phyloP scores from a whole-genome alignment of 768 basidiomycete genomes.

The Mycena floridula region DNA sequence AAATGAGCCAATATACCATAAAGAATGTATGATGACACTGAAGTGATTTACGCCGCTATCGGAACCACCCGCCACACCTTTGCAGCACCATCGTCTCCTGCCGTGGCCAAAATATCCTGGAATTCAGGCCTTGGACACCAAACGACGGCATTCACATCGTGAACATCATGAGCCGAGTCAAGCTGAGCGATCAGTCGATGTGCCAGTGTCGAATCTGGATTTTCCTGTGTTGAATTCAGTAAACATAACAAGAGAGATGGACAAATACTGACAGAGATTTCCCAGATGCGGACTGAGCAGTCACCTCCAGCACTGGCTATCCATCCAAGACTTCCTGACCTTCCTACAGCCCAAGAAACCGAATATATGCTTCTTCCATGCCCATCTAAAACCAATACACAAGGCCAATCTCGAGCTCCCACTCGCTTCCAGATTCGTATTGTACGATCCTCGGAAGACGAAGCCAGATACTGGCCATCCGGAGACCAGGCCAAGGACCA shows the following conservation, averaged over 20 bases:
- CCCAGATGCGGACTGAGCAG: constrained; percentile 78
- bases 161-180: constrained; percentile 68
- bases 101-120: constrained; percentile 67
- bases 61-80: constrained; percentile 83
- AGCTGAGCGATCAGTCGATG: constrained; percentile 52
- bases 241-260: neutral
- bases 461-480: constrained; percentile 74
- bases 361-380: constrained; percentile 79
- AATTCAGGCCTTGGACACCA: constrained; percentile 75
- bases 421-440: constrained; percentile 81
- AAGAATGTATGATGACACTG: too few relatives aligned
- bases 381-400: constrained; percentile 49
- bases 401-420: constrained; percentile 57
- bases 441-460: constrained; percentile 79
- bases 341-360: constrained; percentile 60
- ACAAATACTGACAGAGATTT: constrained; percentile 46
- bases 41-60: too few relatives aligned
- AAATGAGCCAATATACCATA: too few relatives aligned
- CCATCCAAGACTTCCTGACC: constrained; percentile 58
- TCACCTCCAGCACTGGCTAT: constrained; percentile 84
- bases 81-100: constrained; percentile 80
- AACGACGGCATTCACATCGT: constrained; percentile 78
- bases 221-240: constrained; percentile 17
- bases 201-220: constrained; percentile 14
- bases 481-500: constrained; percentile 87